Conservation (phyloP, 2,329 filamentous ascomycete genomes). For the Aaosphaeria pasadenensis region DNA sequence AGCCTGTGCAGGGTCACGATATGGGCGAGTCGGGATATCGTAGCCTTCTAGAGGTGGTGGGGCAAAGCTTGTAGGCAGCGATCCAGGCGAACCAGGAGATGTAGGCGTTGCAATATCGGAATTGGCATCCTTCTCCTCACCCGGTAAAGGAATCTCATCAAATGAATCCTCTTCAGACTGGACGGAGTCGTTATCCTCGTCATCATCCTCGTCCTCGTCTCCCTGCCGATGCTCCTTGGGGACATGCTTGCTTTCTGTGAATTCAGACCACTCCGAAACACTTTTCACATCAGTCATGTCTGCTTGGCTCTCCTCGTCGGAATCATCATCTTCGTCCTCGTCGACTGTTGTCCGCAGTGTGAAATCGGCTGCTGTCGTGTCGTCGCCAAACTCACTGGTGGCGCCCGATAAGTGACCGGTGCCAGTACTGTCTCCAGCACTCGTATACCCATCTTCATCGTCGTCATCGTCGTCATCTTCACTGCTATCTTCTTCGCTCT, state of each 20-base stretch:
- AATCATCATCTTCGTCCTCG: conserved; percentile 41
- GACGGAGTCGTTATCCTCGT: conserved; percentile 27
- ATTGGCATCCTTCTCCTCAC: conserved; percentile 11
- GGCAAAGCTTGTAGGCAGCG: conserved; percentile 62
- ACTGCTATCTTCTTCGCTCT: conserved; percentile 64
- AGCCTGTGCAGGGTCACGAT: conserved; percentile 73
- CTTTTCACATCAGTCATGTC: conserved; percentile 40
- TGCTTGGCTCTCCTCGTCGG: conserved; percentile 20
- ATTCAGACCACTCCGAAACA: conserved; percentile 85
- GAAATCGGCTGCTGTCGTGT: conserved; percentile 53
- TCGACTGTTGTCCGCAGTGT: conserved; percentile 37
- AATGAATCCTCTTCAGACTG: conserved; percentile 33
- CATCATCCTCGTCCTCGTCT: conserved; percentile 19
- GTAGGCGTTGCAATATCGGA: conserved; percentile 47
- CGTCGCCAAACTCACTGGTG: conserved; percentile 64
- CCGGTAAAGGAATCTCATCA: conserved; percentile 26
- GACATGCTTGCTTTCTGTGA: conserved; percentile 70
- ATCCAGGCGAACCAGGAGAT: conserved; percentile 36
- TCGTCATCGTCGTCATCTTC: conserved; percentile 60
- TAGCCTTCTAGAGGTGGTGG: conserved; percentile 85
- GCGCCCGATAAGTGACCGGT: conserved; percentile 68
- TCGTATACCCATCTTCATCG: conserved; percentile 65
- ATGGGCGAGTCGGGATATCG: conserved; percentile 73
- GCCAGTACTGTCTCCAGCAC: conserved; percentile 77
- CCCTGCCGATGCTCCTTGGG: conserved; percentile 42